A percentile compares a stretch with the other conserved stretches of the same genome.
Evolutionary conservation across 148 eudicot species (phyloP).

Genomic region (Fagopyrum esculentum): DNA sequence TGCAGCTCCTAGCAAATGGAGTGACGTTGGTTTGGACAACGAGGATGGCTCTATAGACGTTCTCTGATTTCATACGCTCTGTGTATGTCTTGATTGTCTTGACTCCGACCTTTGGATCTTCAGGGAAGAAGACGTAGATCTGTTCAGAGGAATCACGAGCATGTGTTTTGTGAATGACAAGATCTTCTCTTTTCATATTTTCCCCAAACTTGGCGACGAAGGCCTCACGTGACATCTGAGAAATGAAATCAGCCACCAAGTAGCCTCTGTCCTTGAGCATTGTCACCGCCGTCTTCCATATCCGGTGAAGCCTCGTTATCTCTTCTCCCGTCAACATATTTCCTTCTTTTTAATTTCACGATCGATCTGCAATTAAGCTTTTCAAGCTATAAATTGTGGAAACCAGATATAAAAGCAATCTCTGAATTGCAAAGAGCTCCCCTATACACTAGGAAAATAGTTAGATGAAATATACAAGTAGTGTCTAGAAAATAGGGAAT

Average conservation of each 20-base stretch:
- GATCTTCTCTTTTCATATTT: constrained; percentile 1
- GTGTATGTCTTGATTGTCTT: constrained; percentile 75
- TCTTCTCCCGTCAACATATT: constrained; percentile 8
- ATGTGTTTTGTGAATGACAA: constrained; percentile 4
- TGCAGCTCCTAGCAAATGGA: constrained; percentile 73
- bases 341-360: not conserved
- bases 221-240: constrained; percentile 9
- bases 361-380: not conserved
- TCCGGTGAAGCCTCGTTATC: constrained; percentile 13
- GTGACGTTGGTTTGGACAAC: constrained; percentile 75
- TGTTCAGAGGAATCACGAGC: constrained; percentile 15
- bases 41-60: constrained; percentile 66
- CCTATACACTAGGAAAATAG: no score
- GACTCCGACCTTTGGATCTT: constrained; percentile 62
- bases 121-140: not conserved
- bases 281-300: constrained; percentile 15
- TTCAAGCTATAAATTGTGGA: no score
- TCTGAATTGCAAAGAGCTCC: no score
- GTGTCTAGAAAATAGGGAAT: no score
- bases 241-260: constrained; percentile 13
- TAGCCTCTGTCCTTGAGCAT: constrained; percentile 25
- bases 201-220: constrained; percentile 15
- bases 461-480: no score
- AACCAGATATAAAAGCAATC: no score
- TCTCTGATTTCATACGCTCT: constrained; percentile 72